phyloP scores from a whole-genome alignment of 768 basidiomycete genomes.

The Cystobasidium tubakii region DNA sequence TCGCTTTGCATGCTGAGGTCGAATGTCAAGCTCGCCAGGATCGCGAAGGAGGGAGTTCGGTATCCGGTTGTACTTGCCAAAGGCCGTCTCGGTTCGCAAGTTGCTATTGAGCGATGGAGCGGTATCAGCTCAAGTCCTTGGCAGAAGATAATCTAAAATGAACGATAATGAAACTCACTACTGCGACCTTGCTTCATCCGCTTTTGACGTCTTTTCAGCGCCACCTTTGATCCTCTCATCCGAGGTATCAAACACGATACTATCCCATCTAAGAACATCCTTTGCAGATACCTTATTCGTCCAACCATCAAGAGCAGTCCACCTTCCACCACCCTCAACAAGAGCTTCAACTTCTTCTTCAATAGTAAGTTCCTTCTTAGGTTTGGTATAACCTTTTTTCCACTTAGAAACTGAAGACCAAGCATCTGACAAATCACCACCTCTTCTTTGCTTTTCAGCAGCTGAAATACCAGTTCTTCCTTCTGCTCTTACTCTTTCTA shows the following conservation, averaged over 20 bases:
- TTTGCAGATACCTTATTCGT: conserved; percentile 29
- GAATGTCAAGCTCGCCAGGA: conserved; percentile 22
- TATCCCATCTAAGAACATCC: conserved; percentile 26
- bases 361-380: conserved; percentile 61
- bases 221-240: conserved; percentile 32
- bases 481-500: conserved; percentile 59
- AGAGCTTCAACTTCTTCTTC: conserved; percentile 78
- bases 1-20: conserved; percentile 31
- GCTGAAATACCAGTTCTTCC: conserved; percentile 48
- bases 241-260: conserved; percentile 23
- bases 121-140: not conserved
- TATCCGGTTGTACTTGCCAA: conserved; percentile 34
- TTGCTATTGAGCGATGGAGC: not conserved
- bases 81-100: conserved; percentile 18
- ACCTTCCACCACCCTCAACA: conserved; percentile 63
- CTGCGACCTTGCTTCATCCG: conserved; percentile 16
- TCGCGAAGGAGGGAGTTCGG: conserved; percentile 35
- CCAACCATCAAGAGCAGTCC: conserved; percentile 40
- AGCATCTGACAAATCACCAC: conserved; percentile 53
- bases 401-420: conserved; percentile 83
- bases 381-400: conserved; percentile 66
- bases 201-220: not conserved
- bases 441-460: conserved; percentile 46
- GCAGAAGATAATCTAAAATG: not conserved
- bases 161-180: conserved; percentile 9